phyloP scores from a whole-genome alignment of 169 alveolate species.

The Plasmodium gonderi region DNA sequence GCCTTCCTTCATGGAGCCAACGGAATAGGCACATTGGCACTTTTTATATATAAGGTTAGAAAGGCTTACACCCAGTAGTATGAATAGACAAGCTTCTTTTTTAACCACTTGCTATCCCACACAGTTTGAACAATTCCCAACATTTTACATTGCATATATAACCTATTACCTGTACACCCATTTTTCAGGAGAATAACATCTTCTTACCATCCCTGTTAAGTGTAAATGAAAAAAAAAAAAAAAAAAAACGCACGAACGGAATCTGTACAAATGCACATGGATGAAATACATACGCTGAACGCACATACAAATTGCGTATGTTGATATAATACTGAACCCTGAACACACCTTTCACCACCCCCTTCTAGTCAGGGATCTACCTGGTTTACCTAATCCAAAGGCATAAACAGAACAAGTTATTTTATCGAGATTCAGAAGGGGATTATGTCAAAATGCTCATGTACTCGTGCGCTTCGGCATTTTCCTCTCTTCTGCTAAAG shows the following conservation, averaged over 20 bases:
- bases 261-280: neutral
- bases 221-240: conserved; percentile 5
- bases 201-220: conserved; percentile 33
- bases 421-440: conserved; percentile 22
- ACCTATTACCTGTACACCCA: neutral
- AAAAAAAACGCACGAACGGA: neutral
- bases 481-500: conserved; percentile 2
- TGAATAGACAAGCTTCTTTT: too few relatives aligned
- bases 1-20: conserved; percentile 8
- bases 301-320: neutral
- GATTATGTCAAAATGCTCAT: conserved; percentile 7
- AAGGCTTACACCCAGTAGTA: neutral
- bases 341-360: neutral
- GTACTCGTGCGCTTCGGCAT: conserved; percentile 3
- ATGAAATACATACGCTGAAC: neutral
- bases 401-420: neutral
- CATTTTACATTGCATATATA: neutral
- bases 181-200: conserved; percentile 11
- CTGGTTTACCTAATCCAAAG: neutral
- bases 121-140: neutral
- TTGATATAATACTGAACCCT: too few relatives aligned
- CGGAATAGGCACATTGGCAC: conserved; percentile 13
- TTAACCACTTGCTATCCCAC: neutral
- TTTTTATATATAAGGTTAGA: conserved; percentile 9
- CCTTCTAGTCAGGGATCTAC: conserved; percentile 23